These are phyloP conservation scores for Tricholoma sp. DNA, from an alignment of 768 basidiomycete genomes.

Conservation along the genomic window DNA sequence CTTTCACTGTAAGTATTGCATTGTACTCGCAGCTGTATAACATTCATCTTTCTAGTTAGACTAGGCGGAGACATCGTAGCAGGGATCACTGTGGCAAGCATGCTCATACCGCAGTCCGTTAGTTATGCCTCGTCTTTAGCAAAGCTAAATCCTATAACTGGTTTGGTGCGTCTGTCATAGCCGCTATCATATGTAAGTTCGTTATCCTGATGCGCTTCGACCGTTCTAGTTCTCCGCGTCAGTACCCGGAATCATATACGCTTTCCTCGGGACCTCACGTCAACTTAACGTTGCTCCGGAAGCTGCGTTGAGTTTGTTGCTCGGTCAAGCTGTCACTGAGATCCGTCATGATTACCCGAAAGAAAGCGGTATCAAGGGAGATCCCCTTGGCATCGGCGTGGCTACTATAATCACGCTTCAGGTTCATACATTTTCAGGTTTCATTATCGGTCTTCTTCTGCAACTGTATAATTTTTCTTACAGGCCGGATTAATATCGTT, in stretches of 20 bases:
- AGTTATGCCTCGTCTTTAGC: conserved; percentile 90
- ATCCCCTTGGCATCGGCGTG: conserved; percentile 58
- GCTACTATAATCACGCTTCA: conserved; percentile 83
- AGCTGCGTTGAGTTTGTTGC: conserved; percentile 78
- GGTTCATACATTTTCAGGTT: conserved; percentile 31
- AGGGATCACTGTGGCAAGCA: conserved; percentile 79
- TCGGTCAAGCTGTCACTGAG: conserved; percentile 82
- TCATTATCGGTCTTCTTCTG: background rate
- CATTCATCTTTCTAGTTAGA: conserved; percentile 15
- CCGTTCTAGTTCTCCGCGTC: conserved; percentile 67
- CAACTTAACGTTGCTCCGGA: conserved; percentile 86
- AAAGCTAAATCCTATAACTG: conserved; percentile 77
- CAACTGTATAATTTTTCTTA: background rate
- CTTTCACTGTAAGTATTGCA: conserved; percentile 48
- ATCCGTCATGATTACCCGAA: conserved; percentile 47
- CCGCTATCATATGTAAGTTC: background rate
- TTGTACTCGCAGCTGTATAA: background rate
- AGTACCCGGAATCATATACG: conserved; percentile 85
- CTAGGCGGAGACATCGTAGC: conserved; percentile 65
- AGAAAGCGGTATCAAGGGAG: conserved; percentile 35
- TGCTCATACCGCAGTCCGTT: conserved; percentile 84
- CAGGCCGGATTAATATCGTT: conserved; percentile 85
- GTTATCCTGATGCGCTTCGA: background rate
- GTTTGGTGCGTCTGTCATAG: conserved; percentile 53
- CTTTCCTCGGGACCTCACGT: conserved; percentile 80